Percentiles rank a stretch among this genome's conserved stretches.
phyloP scores from a whole-genome alignment of 78 protist species.

The Dictyostelium discoideum region DNA sequence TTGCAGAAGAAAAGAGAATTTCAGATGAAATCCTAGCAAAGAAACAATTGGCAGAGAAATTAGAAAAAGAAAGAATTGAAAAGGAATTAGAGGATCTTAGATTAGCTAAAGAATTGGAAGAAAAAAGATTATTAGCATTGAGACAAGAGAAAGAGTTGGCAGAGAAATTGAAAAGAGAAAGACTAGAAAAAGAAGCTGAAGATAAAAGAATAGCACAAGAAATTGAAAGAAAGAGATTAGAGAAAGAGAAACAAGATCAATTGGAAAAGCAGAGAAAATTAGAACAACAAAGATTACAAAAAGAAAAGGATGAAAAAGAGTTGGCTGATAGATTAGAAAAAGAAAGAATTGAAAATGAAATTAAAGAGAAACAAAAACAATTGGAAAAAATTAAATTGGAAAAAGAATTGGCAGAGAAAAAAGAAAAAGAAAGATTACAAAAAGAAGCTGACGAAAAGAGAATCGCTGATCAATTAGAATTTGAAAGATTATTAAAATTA shows the following conservation, averaged over 20 bases:
- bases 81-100: neutral
- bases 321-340: neutral
- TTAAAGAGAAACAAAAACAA: neutral
- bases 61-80: neutral
- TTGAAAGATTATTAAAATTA: neutral
- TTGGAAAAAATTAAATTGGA: neutral
- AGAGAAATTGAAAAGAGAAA: neutral
- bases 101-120: constrained; percentile 3
- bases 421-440: neutral
- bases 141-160: neutral
- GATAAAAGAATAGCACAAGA: neutral
- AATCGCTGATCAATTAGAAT: neutral
- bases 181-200: constrained; percentile 1
- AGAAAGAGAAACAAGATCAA: constrained; percentile 14
- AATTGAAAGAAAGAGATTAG: neutral
- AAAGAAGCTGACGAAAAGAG: neutral
- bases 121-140: neutral
- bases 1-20: neutral
- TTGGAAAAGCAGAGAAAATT: constrained; percentile 8
- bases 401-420: neutral
- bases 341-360: constrained; percentile 3
- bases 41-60: neutral
- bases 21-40: neutral
- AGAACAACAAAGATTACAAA: constrained; percentile 13
- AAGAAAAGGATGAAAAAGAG: constrained; percentile 8